Percentiles rank a stretch among this genome's conserved stretches.
phyloP scores from a whole-genome alignment of 495 filamentous ascomycete genomes.

The Immersiella caudata region DNA sequence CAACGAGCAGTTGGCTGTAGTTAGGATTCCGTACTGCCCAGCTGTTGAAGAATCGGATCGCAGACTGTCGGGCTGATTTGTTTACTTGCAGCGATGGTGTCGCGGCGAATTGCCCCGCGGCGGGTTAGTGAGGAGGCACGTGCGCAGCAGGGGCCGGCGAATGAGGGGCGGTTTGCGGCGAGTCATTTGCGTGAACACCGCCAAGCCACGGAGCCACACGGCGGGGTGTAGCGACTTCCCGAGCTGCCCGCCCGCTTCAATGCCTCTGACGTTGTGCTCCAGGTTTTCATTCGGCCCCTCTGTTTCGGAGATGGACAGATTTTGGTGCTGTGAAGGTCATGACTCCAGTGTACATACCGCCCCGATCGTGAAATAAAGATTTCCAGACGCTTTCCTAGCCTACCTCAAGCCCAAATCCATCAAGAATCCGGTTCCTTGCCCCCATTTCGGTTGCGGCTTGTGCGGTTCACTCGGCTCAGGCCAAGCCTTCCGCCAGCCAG shows the following conservation, averaged over 20 bases:
- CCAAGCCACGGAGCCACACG: conserved; percentile 8
- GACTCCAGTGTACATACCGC: not conserved
- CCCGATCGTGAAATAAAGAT: not conserved
- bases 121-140: not conserved
- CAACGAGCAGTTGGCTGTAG: not conserved
- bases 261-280: not conserved
- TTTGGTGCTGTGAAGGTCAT: not conserved
- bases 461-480: not conserved
- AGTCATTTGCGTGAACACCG: conserved; percentile 5
- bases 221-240: not conserved
- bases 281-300: conserved; percentile 1
- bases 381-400: not conserved
- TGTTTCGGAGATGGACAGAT: not conserved
- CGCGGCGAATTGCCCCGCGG: conserved; percentile 19
- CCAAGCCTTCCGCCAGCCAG: not conserved
- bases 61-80: not conserved
- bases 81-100: not conserved
- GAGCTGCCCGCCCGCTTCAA: not conserved
- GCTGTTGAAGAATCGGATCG: not conserved
- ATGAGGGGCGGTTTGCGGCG: not conserved
- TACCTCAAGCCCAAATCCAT: not conserved
- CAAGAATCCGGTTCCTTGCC: not conserved
- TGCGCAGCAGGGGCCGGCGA: not conserved
- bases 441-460: not conserved
- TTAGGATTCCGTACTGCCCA: no score